A percentile compares a stretch with the other conserved stretches of the same genome.
phyloP scores from a whole-genome alignment of 202 grass and related monocot species.

The Alloteropsis angusta region DNA sequence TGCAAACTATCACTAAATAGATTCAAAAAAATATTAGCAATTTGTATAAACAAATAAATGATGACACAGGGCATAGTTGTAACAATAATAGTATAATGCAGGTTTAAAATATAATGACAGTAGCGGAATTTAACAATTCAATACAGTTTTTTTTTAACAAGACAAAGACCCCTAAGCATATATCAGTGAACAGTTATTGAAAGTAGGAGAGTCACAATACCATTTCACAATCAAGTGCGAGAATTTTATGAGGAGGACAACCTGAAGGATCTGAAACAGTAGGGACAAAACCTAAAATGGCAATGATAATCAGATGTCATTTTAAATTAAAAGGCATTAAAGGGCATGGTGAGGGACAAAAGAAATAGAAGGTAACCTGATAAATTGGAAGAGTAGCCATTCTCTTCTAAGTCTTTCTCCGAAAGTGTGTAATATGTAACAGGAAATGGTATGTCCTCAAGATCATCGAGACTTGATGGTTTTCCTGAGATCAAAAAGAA shows the following conservation, averaged over 20 bases:
- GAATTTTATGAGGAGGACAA: conserved; percentile 54
- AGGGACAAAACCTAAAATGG: conserved; percentile 54
- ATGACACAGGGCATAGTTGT: neutral
- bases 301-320: conserved; percentile 21
- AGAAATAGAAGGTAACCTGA: conserved; percentile 47
- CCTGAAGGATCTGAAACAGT: conserved; percentile 59
- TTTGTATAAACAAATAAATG: neutral
- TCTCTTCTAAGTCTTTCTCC: conserved; percentile 66
- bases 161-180: conserved; percentile 2
- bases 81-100: neutral
- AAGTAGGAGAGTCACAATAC: conserved; percentile 28
- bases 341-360: neutral
- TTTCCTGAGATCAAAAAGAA: conserved; percentile 42
- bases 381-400: conserved; percentile 58
- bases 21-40: conserved; percentile 2
- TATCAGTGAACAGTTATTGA: conserved; percentile 11
- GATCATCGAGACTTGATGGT: conserved; percentile 44
- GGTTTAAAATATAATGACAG: neutral
- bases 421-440: conserved; percentile 81
- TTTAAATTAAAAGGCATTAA: neutral
- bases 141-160: neutral
- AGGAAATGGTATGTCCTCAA: conserved; percentile 72
- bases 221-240: conserved; percentile 99
- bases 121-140: neutral
- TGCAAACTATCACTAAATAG: conserved; percentile 19